A percentile compares a stretch with the other conserved stretches of the same genome.
These are phyloP conservation scores for Taiozyma sp. DNA, from an alignment of 1,139 yeast genomes.

Conservation along the genomic window DNA sequence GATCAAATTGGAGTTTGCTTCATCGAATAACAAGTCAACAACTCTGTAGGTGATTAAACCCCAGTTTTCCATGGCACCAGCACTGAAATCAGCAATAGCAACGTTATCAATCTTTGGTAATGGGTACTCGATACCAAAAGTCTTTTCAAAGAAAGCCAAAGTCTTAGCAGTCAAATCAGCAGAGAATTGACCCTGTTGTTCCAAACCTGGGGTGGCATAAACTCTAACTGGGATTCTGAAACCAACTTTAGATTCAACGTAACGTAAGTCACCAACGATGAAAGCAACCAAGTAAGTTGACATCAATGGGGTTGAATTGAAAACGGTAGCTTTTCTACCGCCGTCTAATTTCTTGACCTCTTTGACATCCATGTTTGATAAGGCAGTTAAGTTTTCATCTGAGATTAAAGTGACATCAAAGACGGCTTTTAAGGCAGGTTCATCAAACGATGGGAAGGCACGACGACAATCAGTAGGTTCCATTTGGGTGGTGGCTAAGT, in stretches of 20 bases:
- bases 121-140: conserved; percentile 63
- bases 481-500: conserved; percentile 80
- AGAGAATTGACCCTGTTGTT: conserved; percentile 58
- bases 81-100: conserved; percentile 71
- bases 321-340: conserved; percentile 42
- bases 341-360: conserved; percentile 41
- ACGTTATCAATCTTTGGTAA: conserved; percentile 69
- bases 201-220: conserved; percentile 67
- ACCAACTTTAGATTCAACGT: conserved; percentile 43
- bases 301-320: conserved; percentile 63
- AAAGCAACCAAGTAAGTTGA: conserved; percentile 74
- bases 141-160: conserved; percentile 56
- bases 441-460: conserved; percentile 90
- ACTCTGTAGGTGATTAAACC: conserved; percentile 71
- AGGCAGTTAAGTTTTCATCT: conserved; percentile 52
- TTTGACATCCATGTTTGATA: conserved; percentile 75
- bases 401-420: conserved; percentile 64
- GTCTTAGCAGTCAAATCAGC: conserved; percentile 61
- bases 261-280: conserved; percentile 72
- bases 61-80: conserved; percentile 84
- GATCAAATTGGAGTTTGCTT: conserved; percentile 45
- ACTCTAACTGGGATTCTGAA: conserved; percentile 53
- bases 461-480: conserved; percentile 88
- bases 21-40: conserved; percentile 61
- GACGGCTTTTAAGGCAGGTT: conserved; percentile 78